Evolutionary conservation across 192 early-diverging fungal genomes (phyloP), one percentile per base, ranked within the genome.

Genomic region (Linnemannia exigua): DNA sequence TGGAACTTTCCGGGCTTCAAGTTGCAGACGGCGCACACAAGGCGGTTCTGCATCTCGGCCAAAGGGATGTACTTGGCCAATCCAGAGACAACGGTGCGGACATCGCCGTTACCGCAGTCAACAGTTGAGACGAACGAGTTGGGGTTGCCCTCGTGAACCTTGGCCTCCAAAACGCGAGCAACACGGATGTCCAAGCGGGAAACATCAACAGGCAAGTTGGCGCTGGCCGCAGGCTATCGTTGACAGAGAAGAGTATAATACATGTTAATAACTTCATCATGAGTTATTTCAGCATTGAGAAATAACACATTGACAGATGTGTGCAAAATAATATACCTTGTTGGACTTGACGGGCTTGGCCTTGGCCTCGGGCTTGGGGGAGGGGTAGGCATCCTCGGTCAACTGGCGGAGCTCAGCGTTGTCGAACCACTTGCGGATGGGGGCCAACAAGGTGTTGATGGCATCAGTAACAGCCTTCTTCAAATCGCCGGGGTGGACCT

Each of bases 401-500:
- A 99, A 82, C 75, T 95, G 66, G 54, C 90, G 90, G 63, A 97
- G 87, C 83, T 95, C 95, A 72, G 91, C 75, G 47, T 91, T 92
- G 28, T 82, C 83, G 80, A 96, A 97, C 71, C 90, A 87, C 84
- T 94, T 88, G 52, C 97, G 93, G 69, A 99, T 94, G 61, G 99
- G 99, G 47, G 93, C 97, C 66, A 99, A 91, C 48, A 99, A 87
- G 5, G 35, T 90, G 86, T 99, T 98, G 67, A 99, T 90, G 2
- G 96, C 94, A 31, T 95, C 92, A 3, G 95, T 91, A 3, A 95
- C 95, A 76, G 95, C 94, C 77, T 90, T 92, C 92, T 99, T 99
- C 75, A 99, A 92, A 87, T 99, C 99, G 22, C 95, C 95, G 19
- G 99, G 99, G 87, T 98, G 97, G 28, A 99, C 90, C 81, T 93